Evolutionary conservation across 2,329 filamentous ascomycete species (phyloP).

Genomic region (Arachnomyces sp.): DNA sequence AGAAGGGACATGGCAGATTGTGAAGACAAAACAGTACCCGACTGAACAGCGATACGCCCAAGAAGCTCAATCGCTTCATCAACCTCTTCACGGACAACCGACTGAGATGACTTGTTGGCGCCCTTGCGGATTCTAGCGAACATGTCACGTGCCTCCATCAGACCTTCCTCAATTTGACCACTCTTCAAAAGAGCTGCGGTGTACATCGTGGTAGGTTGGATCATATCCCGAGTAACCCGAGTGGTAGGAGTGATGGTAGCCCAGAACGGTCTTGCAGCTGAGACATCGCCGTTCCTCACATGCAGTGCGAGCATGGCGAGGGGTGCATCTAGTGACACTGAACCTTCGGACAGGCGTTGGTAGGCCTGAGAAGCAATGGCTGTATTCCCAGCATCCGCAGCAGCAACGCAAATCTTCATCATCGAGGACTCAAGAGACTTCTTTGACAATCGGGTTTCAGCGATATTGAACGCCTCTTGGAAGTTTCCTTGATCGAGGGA

Average conservation of each 20-base stretch:
- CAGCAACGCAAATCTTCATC: constrained; percentile 62
- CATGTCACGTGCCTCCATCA: constrained; percentile 74
- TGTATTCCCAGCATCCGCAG: constrained; percentile 70
- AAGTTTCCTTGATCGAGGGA: constrained; percentile 63
- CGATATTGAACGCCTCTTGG: constrained; percentile 65
- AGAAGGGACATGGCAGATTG: constrained; percentile 51
- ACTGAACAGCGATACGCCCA: constrained; percentile 48
- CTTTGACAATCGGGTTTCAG: constrained; percentile 50
- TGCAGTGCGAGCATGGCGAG: constrained; percentile 81
- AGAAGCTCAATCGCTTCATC: constrained; percentile 75
- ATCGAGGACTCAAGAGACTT: constrained; percentile 56
- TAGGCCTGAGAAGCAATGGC: constrained; percentile 61
- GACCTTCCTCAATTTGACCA: constrained; percentile 71
- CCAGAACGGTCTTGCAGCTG: constrained; percentile 73
- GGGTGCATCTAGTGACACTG: constrained; percentile 49
- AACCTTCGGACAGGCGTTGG: constrained; percentile 48
- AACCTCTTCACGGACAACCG: constrained; percentile 65
- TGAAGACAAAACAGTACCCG: constrained; percentile 43
- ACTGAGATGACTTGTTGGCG: constrained; percentile 40
- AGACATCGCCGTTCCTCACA: constrained; percentile 70
- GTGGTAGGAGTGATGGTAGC: constrained; percentile 55
- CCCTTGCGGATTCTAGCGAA: constrained; percentile 70
- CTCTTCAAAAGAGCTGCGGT: constrained; percentile 78
- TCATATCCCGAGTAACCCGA: constrained; percentile 55
- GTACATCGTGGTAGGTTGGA: constrained; percentile 88